These are phyloP conservation scores for Sclerotinia trifoliorum DNA, from an alignment of 2,329 filamentous ascomycete species.

Conservation along the genomic window DNA sequence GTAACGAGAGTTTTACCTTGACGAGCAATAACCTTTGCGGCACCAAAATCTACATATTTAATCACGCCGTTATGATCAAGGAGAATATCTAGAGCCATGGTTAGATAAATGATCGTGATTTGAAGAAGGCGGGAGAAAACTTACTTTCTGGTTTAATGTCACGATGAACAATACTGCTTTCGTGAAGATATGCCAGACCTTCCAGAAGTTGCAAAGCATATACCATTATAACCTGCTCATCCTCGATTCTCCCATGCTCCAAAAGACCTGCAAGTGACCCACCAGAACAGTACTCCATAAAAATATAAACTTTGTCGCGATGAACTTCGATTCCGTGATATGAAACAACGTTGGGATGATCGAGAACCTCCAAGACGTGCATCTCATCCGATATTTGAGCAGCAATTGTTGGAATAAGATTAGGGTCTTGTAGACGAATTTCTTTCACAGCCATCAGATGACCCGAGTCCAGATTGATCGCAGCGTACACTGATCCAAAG, in stretches of 20 bases:
- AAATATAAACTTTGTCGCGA: constrained; percentile 98
- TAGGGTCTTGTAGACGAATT: constrained; percentile 93
- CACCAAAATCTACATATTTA: constrained; percentile 98
- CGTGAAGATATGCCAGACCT: constrained; percentile 89
- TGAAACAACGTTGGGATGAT: constrained; percentile 96
- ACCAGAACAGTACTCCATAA: constrained; percentile 98
- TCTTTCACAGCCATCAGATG: constrained; percentile 99
- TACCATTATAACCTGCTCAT: constrained; percentile 96
- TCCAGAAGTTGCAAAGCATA: constrained; percentile 93
- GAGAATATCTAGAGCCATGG: constrained; percentile 67
- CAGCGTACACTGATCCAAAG: constrained; percentile 95
- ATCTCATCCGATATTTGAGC: constrained; percentile 96
- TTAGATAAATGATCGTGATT: not conserved
- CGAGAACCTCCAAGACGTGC: constrained; percentile 89
- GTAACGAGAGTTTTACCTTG: constrained; percentile 82
- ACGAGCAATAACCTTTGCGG: constrained; percentile 92
- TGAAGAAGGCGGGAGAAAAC: constrained; percentile 41
- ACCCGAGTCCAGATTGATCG: constrained; percentile 94
- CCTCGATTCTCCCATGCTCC: constrained; percentile 95
- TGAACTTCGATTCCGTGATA: constrained; percentile 99
- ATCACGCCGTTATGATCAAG: constrained; percentile 97
- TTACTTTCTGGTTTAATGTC: constrained; percentile 97
- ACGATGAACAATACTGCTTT: constrained; percentile 87
- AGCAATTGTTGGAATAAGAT: constrained; percentile 90
- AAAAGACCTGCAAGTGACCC: constrained; percentile 86